Evolutionary conservation across 768 basidiomycete genomes (phyloP).

Genomic region (Baorangia bicolor): DNA sequence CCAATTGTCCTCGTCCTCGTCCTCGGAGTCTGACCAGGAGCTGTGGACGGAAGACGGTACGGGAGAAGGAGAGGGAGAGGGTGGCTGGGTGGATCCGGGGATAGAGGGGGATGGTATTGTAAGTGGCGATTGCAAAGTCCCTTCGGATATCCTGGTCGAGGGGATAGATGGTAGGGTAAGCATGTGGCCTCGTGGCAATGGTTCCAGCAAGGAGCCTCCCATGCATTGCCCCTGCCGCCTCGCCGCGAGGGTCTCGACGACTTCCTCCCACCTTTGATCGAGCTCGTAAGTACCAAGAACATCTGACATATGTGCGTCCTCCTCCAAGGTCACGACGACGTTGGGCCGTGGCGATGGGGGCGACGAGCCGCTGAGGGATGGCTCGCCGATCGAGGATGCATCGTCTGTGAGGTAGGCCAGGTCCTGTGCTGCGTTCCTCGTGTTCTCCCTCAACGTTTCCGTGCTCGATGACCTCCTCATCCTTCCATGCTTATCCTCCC

Average conservation of each 20-base stretch:
- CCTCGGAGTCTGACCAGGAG: conserved; percentile 12
- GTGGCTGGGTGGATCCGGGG: conserved; percentile 14
- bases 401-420: conserved; percentile 18
- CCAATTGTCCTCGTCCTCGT: conserved; percentile 13
- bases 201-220: not conserved
- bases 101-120: conserved; percentile 21
- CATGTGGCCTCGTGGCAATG: conserved; percentile 3
- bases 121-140: conserved; percentile 23
- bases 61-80: conserved; percentile 19
- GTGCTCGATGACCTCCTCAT: conserved; percentile 38
- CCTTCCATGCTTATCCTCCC: conserved; percentile 42
- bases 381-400: conserved; percentile 15
- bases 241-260: conserved; percentile 10
- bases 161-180: conserved; percentile 31
- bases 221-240: not conserved
- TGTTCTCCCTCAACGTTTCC: conserved; percentile 39
- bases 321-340: conserved; percentile 13
- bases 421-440: conserved; percentile 4
- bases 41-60: conserved; percentile 4
- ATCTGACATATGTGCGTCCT: conserved; percentile 15
- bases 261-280: conserved; percentile 13
- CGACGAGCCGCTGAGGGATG: conserved; percentile 14
- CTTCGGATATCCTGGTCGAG: conserved; percentile 22
- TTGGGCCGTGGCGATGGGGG: conserved; percentile 23
- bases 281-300: not conserved